Evolutionary conservation across 2,329 filamentous ascomycete species (phyloP), one percentile per base, ranked within the genome.

Genomic region (Colletotrichum magnum): DNA sequence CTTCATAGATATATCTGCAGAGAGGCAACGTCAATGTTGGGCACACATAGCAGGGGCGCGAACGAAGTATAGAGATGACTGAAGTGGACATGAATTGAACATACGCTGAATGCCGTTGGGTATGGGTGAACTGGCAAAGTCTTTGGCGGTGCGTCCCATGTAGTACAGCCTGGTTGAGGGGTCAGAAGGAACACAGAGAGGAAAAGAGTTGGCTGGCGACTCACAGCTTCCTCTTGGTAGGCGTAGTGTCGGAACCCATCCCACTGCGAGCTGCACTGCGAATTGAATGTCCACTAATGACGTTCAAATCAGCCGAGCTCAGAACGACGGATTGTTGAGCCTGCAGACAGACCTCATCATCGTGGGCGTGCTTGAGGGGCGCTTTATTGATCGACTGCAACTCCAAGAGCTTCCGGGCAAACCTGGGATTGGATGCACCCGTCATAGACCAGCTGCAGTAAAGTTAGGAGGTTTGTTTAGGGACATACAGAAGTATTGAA

Each of bases 31-130:
- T 18, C 53, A 28, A 47, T 24, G 50, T 16, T 21, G n/a, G 26
- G 13, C 16, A 36, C 32, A 6, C 32, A 36, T 36, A 36, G 7
- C 32, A 36, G 32, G 7, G 10, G 10, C 32, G 10, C 9, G 9
- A 36, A 10, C 32, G 10, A 7, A 36, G 32, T 36, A 36, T 36
- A 36, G 7, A 36, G 32, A 36, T 10, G 32, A 36, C 10, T 36
- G 5, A 6, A 10, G 32, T 6, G 32, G 32, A 36, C 32, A 36
- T 36, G 32, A 6, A 10, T 36, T 36, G 32, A 13, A 43, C 68
- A 41, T 64, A 76, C 73, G 70, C 6, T 76, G 72, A n/a, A 76
- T 70, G 2, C 74, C 72, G 15, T 75, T 74, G 1, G 72, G 72
- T 9, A 69, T 24, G 1, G 70, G 26, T 1, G 71, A 74, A 0